Evolutionary conservation across 164 flowering plant species (phyloP).

Genomic region (Vitis rotundifolia): DNA sequence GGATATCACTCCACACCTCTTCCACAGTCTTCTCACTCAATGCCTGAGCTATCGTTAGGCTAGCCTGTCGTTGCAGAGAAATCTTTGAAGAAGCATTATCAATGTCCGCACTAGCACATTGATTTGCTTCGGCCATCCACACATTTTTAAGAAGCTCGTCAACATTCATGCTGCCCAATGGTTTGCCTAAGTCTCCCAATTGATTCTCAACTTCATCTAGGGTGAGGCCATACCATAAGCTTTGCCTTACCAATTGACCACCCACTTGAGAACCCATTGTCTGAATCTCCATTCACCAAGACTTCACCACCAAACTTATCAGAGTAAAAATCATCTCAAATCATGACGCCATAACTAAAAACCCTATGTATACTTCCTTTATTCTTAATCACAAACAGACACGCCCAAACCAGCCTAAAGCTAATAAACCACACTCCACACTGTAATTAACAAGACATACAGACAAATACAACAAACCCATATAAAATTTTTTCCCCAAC

Average conservation of each 20-base stretch:
- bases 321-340: no score
- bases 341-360: no score
- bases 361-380: no score
- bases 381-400: no score
- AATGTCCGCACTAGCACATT: slow-evolving; percentile 20
- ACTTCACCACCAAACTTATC: slow-evolving; percentile 6
- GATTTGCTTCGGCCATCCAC: slow-evolving; percentile 40
- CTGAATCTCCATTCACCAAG: slow-evolving; percentile 41
- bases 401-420: no score
- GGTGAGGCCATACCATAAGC: slow-evolving; percentile 49
- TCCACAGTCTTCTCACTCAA: slow-evolving; percentile 59
- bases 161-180: slow-evolving; percentile 54
- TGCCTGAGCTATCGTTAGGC: slow-evolving; percentile 36
- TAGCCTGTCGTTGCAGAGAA: slow-evolving; percentile 42
- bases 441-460: no score
- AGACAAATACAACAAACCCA: no score
- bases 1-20: slow-evolving; percentile 61
- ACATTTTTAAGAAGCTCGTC: slow-evolving; percentile 61
- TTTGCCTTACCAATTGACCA: slow-evolving; percentile 39
- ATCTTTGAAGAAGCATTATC: slow-evolving; percentile 21
- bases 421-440: no score
- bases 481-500: no score
- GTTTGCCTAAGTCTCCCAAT: slow-evolving; percentile 47
- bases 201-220: slow-evolving; percentile 51
- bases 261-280: slow-evolving; percentile 52